These are phyloP conservation scores for Paradendryphiella salina DNA, from an alignment of 2,329 filamentous ascomycete species.

Conservation along the genomic window DNA sequence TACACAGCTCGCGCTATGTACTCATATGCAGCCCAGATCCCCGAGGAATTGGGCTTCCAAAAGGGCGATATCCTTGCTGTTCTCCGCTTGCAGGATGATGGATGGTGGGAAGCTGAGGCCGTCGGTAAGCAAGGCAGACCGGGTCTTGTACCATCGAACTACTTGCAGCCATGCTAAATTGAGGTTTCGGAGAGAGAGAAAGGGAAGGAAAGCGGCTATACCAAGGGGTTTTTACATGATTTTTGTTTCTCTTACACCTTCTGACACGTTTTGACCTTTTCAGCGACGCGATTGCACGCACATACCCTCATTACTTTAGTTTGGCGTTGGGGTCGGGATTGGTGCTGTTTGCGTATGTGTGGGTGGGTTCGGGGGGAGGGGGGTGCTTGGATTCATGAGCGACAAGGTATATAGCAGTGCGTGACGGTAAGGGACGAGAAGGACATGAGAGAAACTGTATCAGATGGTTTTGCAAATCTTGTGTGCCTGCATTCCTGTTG, in stretches of 20 bases:
- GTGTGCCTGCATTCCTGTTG: no score
- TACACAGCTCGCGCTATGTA: constrained; percentile 84
- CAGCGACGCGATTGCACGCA: constrained; percentile 1
- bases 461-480: no score
- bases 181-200: neutral
- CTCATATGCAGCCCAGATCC: constrained; percentile 90
- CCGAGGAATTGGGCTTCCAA: constrained; percentile 87
- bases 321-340: constrained; percentile 1
- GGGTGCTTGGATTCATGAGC: neutral
- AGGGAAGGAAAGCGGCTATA: neutral
- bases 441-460: no score
- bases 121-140: constrained; percentile 63
- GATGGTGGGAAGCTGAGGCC: constrained; percentile 98
- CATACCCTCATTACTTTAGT: constrained; percentile 8
- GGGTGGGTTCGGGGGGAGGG: neutral
- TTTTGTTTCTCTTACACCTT: neutral
- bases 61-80: constrained; percentile 93
- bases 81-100: constrained; percentile 89
- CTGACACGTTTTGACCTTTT: neutral
- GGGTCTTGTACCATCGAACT: constrained; percentile 69
- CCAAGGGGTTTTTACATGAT: neutral
- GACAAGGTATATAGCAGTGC: neutral
- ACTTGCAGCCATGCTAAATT: constrained; percentile 60
- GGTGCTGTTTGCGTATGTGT: neutral
- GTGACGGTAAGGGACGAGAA: no score